Evolutionary conservation across 2,329 filamentous ascomycete species (phyloP).

Genomic region (Grosmannia serpens): DNA sequence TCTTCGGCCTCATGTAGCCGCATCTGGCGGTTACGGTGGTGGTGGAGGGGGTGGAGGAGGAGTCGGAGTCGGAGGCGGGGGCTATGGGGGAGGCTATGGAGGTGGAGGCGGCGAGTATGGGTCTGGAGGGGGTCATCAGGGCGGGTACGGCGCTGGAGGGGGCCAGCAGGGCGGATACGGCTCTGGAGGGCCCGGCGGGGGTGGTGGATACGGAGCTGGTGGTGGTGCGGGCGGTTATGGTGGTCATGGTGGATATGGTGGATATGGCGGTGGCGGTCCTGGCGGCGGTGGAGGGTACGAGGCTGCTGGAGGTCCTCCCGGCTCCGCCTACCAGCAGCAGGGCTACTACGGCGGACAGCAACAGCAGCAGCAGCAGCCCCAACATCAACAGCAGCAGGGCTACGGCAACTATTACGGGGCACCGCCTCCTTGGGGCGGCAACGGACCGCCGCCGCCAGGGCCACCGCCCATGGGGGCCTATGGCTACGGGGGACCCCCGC

Average conservation of each 20-base stretch:
- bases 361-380: not conserved
- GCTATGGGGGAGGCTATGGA: not conserved
- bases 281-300: not conserved
- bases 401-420: constrained; percentile 1
- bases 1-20: not conserved
- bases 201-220: not conserved
- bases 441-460: not conserved
- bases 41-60: not conserved
- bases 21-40: not conserved
- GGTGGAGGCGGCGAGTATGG: not conserved
- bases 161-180: not conserved
- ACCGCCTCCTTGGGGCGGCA: not conserved
- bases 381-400: not conserved
- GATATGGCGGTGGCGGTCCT: not conserved
- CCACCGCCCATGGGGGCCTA: not conserved
- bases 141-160: not conserved
- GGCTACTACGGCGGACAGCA: constrained; percentile 1
- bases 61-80: not conserved
- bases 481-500: not conserved
- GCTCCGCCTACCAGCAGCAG: not conserved
- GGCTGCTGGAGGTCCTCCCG: not conserved
- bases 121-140: not conserved
- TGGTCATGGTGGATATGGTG: not conserved
- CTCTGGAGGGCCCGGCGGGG: not conserved
- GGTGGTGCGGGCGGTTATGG: not conserved